Evolutionary conservation across 305 asterid species (phyloP).

Genomic region (Solanum aculeatissimum): DNA sequence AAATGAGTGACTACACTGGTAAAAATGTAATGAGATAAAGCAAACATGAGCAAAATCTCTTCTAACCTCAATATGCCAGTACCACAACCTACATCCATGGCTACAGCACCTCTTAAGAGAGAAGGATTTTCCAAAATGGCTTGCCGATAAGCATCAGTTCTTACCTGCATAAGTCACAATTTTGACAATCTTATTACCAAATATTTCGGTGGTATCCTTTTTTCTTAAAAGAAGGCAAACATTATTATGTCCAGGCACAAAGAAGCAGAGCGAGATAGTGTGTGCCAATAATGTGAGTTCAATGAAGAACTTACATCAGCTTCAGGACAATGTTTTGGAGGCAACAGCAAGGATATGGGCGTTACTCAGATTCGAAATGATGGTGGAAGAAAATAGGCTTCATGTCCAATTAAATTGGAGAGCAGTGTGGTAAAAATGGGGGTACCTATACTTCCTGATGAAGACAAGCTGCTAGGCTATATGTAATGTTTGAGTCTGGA

Average conservation of each 20-base stretch:
- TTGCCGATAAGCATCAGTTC: slow-evolving; percentile 78
- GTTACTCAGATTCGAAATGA: not conserved
- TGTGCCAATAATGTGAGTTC: not conserved
- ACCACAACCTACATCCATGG: slow-evolving; percentile 97
- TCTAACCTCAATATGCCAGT: slow-evolving; percentile 88
- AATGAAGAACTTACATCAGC: not conserved
- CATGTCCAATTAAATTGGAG: not conserved
- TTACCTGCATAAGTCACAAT: slow-evolving; percentile 37
- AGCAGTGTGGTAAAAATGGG: not conserved
- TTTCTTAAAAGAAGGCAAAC: not conserved
- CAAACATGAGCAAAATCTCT: not conserved
- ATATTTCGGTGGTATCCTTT: not conserved
- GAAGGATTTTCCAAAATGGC: slow-evolving; percentile 85
- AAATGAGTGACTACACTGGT: not conserved
- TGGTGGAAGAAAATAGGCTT: not conserved
- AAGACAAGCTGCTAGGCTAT: not conserved
- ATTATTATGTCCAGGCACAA: not conserved
- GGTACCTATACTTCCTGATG: not conserved
- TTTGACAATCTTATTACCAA: not conserved
- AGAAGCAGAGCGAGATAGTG: not conserved
- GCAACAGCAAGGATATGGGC: not conserved
- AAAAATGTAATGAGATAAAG: not conserved
- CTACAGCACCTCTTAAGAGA: slow-evolving; percentile 54
- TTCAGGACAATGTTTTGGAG: not conserved
- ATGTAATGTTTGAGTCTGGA: not conserved